Evolutionary conservation across 1,284 basidiomycete genomes (phyloP).

Genomic region (Irpex sp.): DNA sequence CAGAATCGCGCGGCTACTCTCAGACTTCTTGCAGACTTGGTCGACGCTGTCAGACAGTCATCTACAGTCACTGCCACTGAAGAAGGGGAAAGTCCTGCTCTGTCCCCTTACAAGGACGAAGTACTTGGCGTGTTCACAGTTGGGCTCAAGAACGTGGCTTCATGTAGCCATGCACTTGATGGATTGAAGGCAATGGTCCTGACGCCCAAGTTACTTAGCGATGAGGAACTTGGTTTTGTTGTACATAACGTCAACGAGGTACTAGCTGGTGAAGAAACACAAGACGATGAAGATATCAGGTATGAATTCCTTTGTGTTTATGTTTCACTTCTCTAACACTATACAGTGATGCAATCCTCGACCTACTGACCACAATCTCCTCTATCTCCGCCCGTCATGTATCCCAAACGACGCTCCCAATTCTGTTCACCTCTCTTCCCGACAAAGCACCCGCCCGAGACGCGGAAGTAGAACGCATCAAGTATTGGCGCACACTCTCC

Average conservation of each 20-base stretch:
- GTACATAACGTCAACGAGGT: conserved; percentile 78
- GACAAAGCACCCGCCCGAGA: conserved; percentile 57
- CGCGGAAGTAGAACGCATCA: conserved; percentile 52
- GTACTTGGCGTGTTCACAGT: conserved; percentile 65
- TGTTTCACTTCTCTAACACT: background rate
- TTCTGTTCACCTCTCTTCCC: conserved; percentile 75
- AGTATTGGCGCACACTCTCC: conserved; percentile 69
- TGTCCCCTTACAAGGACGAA: conserved; percentile 67
- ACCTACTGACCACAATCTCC: conserved; percentile 69
- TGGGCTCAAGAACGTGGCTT: conserved; percentile 54
- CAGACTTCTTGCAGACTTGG: conserved; percentile 54
- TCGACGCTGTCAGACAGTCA: conserved; percentile 49
- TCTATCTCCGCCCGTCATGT: conserved; percentile 63
- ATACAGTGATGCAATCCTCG: conserved; percentile 62
- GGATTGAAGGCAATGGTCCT: conserved; percentile 64
- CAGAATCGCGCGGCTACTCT: conserved; percentile 74
- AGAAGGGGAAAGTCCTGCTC: conserved; percentile 19
- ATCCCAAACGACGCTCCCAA: conserved; percentile 74
- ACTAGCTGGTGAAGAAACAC: conserved; percentile 52
- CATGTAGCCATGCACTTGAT: conserved; percentile 57
- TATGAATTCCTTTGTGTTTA: conserved; percentile 20
- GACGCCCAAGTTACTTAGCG: conserved; percentile 58
- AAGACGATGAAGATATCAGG: conserved; percentile 52
- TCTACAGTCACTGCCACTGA: conserved; percentile 12
- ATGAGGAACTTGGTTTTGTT: conserved; percentile 76